Evolutionary conservation across 768 basidiomycete genomes (phyloP).

Genomic region (Termitomyces sp.): DNA sequence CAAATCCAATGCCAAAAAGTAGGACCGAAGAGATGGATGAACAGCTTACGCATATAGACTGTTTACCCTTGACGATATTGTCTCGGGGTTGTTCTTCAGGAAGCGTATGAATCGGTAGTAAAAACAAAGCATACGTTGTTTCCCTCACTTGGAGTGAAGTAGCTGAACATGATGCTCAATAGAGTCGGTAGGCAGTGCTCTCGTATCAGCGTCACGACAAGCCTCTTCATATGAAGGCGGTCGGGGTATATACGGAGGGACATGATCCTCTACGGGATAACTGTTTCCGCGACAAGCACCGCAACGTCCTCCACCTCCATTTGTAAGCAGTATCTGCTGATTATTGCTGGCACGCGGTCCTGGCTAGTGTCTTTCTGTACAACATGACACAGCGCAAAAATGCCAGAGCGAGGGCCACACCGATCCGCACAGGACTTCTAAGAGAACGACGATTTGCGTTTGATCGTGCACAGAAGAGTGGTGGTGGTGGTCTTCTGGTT

Average conservation of each 20-base stretch:
- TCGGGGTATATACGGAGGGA: slow-evolving; percentile 47
- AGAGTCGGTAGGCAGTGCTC: slow-evolving; percentile 6
- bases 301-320: slow-evolving; percentile 43
- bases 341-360: slow-evolving; percentile 36
- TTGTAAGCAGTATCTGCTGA: slow-evolving; percentile 41
- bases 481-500: slow-evolving; percentile 6
- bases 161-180: slow-evolving; percentile 4
- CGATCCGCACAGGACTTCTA: slow-evolving; percentile 41
- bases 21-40: not conserved
- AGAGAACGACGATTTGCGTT: slow-evolving; percentile 34
- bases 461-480: slow-evolving; percentile 14
- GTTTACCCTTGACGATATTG: not conserved
- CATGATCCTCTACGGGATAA: slow-evolving; percentile 32
- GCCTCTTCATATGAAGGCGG: slow-evolving; percentile 38
- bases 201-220: not conserved
- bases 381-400: slow-evolving; percentile 36
- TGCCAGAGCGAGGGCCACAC: slow-evolving; percentile 26
- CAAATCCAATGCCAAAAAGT: not conserved
- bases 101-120: slow-evolving; percentile 1
- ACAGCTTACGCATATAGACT: not conserved
- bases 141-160: not conserved
- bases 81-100: not conserved
- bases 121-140: not conserved
- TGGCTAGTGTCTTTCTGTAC: slow-evolving; percentile 35
- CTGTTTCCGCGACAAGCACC: slow-evolving; percentile 23